Conservation (phyloP, 805 yeast genomes). For the Candida tallmaniae region DNA sequence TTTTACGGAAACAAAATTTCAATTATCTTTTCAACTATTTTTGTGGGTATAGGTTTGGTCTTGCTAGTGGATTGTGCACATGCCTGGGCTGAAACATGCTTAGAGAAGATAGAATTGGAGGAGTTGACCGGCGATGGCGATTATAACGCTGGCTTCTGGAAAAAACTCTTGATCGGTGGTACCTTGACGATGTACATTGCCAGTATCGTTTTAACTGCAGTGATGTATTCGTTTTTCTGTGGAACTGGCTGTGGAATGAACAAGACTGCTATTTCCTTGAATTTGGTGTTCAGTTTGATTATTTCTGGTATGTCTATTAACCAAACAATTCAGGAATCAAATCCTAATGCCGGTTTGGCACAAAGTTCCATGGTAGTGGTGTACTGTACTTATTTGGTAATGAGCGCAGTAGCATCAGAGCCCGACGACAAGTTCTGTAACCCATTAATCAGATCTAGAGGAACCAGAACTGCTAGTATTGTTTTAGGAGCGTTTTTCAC, state of each 20-base stretch:
- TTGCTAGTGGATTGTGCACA: conserved; percentile 95
- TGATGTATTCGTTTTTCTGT: conserved; percentile 83
- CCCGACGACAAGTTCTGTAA: conserved; percentile 94
- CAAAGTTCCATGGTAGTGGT: conserved; percentile 94
- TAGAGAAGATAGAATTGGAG: conserved; percentile 83
- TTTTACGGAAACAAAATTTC: conserved; percentile 91
- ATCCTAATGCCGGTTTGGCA: conserved; percentile 94
- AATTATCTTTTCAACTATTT: conserved; percentile 75
- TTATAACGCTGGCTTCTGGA: conserved; percentile 62
- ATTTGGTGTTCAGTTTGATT: conserved; percentile 58
- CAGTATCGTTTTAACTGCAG: conserved; percentile 63
- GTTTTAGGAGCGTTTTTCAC: conserved; percentile 91
- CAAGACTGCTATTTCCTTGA: conserved; percentile 78
- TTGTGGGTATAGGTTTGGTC: conserved; percentile 85
- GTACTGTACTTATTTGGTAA: conserved; percentile 85
- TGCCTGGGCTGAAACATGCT: conserved; percentile 96
- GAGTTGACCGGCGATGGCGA: conserved; percentile 48
- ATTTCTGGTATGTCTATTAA: conserved; percentile 71
- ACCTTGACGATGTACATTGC: conserved; percentile 81
- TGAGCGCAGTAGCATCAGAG: conserved; percentile 92
- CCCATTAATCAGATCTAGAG: conserved; percentile 83
- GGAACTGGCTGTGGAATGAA: conserved; percentile 82
- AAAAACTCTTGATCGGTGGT: conserved; percentile 75
- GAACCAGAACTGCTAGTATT: conserved; percentile 85
- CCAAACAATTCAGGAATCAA: conserved; percentile 82